Base-by-base conservation (phyloP, 441 rosid species). In the Adansonia grandidieri region DNA sequence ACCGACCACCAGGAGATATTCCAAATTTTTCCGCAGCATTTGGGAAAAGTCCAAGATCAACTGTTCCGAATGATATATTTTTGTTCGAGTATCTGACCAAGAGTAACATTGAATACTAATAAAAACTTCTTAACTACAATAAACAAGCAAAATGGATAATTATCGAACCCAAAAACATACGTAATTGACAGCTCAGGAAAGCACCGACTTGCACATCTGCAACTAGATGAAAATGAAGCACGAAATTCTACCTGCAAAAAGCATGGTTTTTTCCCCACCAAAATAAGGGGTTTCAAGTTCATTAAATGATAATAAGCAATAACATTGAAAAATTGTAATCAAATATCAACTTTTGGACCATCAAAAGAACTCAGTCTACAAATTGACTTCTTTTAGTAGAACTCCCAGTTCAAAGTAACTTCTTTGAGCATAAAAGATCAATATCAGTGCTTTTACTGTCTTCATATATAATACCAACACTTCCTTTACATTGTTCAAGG, bases 1-100 rank as follows among this genome's bases (percentile, higher is more conserved):
- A 70, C 40, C 77, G 81, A 89, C 91, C 93, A 19, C 92, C 88
- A 37, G 92, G 93, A 80, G 96, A 91, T 82, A 95, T 95, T 84
- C 97, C 97, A 81, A 93, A 93, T 77, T 84, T 90, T 67, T 88
- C 93, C 20, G 96, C 96, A 74, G 88, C 89, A 82, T 93, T 92
- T 77, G 98, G 93, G 80, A 95, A 95, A 75, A 93, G 92, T 80
- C 97, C 98, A 63, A 95, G 92, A 85, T 95, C 97, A 53, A 93
- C 85, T 53, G 86, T 89, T 78, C 96, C 98, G 45, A 95, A 95
- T 65, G 98, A 91, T 80, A 95, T 81, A 84, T 89, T 87, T 82
- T 86, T 91, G 86, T 91, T 93, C 2, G 97, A 92, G 86, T 90
- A 95, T 88, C 98, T 93, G 88, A 54, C 13, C 67, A 45, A 63